Evolutionary conservation across 768 basidiomycete species (phyloP), one percentile per base, ranked within the genome.

Genomic region (Hortiboletus campestris): DNA sequence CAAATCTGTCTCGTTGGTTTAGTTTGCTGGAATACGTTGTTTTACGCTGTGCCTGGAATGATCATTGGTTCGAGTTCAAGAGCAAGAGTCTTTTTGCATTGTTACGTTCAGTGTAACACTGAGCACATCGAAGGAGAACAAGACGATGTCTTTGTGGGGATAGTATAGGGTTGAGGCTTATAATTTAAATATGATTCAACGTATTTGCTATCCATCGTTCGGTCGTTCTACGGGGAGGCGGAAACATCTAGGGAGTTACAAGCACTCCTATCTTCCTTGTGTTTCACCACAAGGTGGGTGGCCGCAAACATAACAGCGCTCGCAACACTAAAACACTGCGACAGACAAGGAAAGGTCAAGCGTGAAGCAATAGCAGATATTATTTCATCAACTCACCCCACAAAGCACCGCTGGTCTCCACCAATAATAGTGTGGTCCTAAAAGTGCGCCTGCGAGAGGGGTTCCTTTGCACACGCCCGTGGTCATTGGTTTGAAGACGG

Each of bases 361-460:
- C 2, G 29, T 20, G 31, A 38, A 25, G 39, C 9, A 34, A 40
- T n/a, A 40, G 11, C 22, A 40, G n/a, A 2, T n/a, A 19, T 46
- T 20, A 4, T 16, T 45, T 4, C 20, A 45, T 34, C 39, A 16
- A 46, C 66, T 55, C 57, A 75, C 69, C 51, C 81, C 84, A 38
- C 78, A 72, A 59, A 84, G 81, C 19, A 83, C 55, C 9, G 77
- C 76, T 4, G 83, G 80, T 43, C 74, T 72, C 80, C 81, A 84
- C 84, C 84, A 86, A 2, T 68, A 55, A 53, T 78, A 83, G 8
- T 72, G 62, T 20, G 73, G 56, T 2, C 80, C 76, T 3, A 86
- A 70, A n/a, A 85, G 69, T 7, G 78, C 78, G 1, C 84, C 84
- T 42, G 78, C 77, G 20, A 84, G 76, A 10, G 84, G 84, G 0